phyloP scores from a whole-genome alignment of 305 asterid genomes.

The Solanum hybrid region DNA sequence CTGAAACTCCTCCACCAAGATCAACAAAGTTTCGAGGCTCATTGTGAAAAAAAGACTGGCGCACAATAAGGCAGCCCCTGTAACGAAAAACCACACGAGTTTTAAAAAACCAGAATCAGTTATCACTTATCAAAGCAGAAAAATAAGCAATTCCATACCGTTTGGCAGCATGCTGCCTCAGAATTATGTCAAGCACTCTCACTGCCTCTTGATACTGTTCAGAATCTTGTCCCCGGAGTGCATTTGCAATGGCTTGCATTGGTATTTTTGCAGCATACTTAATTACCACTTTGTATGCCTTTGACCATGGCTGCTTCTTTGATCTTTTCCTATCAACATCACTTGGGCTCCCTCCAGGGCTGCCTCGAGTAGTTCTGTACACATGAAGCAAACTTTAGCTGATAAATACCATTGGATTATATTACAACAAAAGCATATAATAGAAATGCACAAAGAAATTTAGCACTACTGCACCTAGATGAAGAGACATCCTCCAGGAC shows the following conservation, averaged over 20 bases:
- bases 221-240: constrained; percentile 42
- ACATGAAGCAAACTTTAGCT: neutral
- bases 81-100: neutral
- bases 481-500: constrained; percentile 40
- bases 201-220: constrained; percentile 69
- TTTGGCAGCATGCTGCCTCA: constrained; percentile 64
- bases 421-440: neutral
- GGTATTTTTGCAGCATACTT: constrained; percentile 64
- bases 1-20: constrained; percentile 56
- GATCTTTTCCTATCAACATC: constrained; percentile 40
- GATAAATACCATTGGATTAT: neutral
- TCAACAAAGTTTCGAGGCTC: constrained; percentile 35
- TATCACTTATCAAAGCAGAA: neutral
- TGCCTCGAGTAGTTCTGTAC: constrained; percentile 26
- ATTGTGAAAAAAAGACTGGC: constrained; percentile 60
- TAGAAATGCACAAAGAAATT: neutral
- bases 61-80: constrained; percentile 78
- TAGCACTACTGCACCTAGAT: constrained; percentile 21
- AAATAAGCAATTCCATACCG: constrained; percentile 24
- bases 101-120: neutral
- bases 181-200: constrained; percentile 47
- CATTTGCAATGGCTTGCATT: constrained; percentile 41
- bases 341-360: constrained; percentile 35
- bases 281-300: constrained; percentile 45
- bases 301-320: constrained; percentile 30